Evolutionary conservation across 2,329 filamentous ascomycete species (phyloP).

Genomic region (Exophiala dermatitidis): DNA sequence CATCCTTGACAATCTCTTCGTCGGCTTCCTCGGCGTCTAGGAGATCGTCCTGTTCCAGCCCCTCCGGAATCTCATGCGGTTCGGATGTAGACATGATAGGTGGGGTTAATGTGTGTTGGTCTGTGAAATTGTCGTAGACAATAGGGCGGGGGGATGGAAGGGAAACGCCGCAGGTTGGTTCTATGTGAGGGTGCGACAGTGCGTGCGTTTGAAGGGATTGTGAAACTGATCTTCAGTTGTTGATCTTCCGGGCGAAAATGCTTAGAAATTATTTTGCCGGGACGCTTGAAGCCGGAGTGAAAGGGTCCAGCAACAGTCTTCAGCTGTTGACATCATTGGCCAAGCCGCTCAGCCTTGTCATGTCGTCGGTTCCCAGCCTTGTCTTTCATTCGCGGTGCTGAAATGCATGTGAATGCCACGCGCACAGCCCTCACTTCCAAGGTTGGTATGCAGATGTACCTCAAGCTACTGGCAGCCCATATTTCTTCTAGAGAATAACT

Average conservation of each 20-base stretch:
- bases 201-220: too few relatives aligned
- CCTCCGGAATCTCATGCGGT: constrained; percentile 28
- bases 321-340: background rate
- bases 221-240: too few relatives aligned
- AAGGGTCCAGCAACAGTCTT: background rate
- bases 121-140: too few relatives aligned
- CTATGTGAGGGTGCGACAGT: too few relatives aligned
- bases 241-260: background rate
- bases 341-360: background rate
- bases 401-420: background rate
- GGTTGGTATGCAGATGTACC: too few relatives aligned
- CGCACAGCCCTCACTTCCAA: background rate
- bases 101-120: background rate
- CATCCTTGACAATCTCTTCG: constrained; percentile 61
- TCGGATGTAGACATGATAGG: constrained; percentile 15
- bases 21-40: constrained; percentile 69
- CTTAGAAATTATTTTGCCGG: background rate
- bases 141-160: too few relatives aligned
- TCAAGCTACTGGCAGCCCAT: too few relatives aligned
- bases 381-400: background rate
- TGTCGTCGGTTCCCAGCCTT: background rate
- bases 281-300: background rate
- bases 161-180: too few relatives aligned
- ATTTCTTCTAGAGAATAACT: too few relatives aligned
- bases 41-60: constrained; percentile 53